phyloP scores from a whole-genome alignment of 2,329 filamentous ascomycete genomes.

The Talaromyces sp. region DNA sequence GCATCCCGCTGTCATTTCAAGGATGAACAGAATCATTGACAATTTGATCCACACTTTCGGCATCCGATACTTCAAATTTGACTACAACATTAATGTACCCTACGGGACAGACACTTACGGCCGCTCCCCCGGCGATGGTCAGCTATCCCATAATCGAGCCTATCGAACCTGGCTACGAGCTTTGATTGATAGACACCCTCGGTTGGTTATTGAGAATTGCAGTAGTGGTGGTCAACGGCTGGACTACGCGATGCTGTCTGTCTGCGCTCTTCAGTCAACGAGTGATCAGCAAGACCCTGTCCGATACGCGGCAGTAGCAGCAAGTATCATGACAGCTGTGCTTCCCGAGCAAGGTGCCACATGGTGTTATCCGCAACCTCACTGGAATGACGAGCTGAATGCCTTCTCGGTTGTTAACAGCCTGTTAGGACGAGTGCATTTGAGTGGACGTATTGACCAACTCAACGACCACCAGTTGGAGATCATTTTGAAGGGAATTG shows the following conservation, averaged over 20 bases:
- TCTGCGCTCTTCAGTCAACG: slow-evolving; percentile 36
- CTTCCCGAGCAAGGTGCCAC: slow-evolving; percentile 37
- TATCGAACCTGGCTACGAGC: slow-evolving; percentile 26
- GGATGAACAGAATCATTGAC: background rate
- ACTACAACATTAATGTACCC: slow-evolving; percentile 40
- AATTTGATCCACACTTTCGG: slow-evolving; percentile 28
- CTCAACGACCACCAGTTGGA: slow-evolving; percentile 27
- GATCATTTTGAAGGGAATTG: slow-evolving; percentile 32
- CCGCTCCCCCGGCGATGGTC: slow-evolving; percentile 27
- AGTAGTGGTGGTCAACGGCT: slow-evolving; percentile 38
- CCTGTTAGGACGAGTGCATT: slow-evolving; percentile 34
- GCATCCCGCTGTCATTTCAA: background rate
- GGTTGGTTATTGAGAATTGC: slow-evolving; percentile 40
- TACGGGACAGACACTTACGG: slow-evolving; percentile 33
- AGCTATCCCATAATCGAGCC: slow-evolving; percentile 34
- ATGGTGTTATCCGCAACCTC: slow-evolving; percentile 39
- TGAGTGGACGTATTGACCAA: slow-evolving; percentile 34
- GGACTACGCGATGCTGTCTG: slow-evolving; percentile 38
- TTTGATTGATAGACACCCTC: background rate
- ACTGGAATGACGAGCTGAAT: slow-evolving; percentile 38
- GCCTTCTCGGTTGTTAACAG: slow-evolving; percentile 37
- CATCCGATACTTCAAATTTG: slow-evolving; percentile 39
- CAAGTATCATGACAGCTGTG: slow-evolving; percentile 35
- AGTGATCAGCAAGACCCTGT: slow-evolving; percentile 39
- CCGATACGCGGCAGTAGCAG: slow-evolving; percentile 34